Base-by-base conservation (phyloP, 768 basidiomycete genomes). In the Psilocybe tampanensis region DNA sequence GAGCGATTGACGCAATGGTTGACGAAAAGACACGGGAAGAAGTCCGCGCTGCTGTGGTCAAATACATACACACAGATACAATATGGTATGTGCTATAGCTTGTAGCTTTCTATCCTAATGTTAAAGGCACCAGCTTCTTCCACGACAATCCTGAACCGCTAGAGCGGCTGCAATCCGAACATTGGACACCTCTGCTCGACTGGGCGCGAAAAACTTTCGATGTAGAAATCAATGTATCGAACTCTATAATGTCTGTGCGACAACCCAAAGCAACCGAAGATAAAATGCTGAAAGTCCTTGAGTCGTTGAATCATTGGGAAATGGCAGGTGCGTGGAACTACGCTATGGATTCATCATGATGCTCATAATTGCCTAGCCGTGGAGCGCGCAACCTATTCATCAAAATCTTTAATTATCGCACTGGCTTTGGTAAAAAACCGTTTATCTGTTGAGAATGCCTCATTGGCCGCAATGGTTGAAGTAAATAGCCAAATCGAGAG, bases 11-110 rank as follows among this genome's bases (percentile, higher is more conserved):
- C 70, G 80, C 83, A 1, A 77, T 95, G 63, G 66, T 75, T 17
- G 82, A 91, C 52, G 74, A 80, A 49, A 65, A 70, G 21, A 83
- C 83, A 17, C 79, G 88, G 23, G 66, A 69, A 15, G 81, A 90
- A 54, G 89, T 95, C 18, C 81, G 84, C 32, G 77, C 81, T 22
- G 80, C 86, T 11, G 72, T 98, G 42, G 72, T 97, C 42, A 83
- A 85, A 55, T 98, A 97, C 72, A 75, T 98, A 26, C 92, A 97
- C 66, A 98, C 96, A 2, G 97, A 99, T 70, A 94, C 97, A 1
- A 83, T 97, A 58, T 94, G 92, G 94, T 92, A 54, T 76, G 66
- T 54, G 8, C 34, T 54, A 33, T 34, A 11, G 19, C 13, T 11
- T 11, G 8, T 39, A 8, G n/a, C 24, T 22, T 26, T 12, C 17